These are phyloP conservation scores for Cucumis melo DNA, from an alignment of 306 rosid genomes.

Conservation along the genomic window DNA sequence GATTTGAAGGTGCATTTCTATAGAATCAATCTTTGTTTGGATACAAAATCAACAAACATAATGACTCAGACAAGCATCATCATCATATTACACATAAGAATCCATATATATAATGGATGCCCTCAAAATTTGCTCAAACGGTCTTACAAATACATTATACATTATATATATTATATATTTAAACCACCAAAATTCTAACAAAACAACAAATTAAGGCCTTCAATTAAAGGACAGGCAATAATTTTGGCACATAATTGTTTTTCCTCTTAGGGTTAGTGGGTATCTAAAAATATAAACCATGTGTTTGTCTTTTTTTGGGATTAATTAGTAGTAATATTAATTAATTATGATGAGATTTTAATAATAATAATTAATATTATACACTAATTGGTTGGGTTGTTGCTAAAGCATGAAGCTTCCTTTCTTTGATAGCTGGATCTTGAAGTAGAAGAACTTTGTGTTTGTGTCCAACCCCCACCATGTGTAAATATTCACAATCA, in stretches of 20 bases:
- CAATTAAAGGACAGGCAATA: not conserved
- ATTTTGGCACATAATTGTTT: not conserved
- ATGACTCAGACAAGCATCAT: not conserved
- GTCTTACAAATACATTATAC: not conserved
- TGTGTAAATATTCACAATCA: conserved; percentile 68
- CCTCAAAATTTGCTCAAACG: not conserved
- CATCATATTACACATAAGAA: not conserved
- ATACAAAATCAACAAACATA: not conserved
- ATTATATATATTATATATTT: too few species aligned
- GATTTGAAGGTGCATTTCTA: not conserved
- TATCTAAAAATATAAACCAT: not conserved
- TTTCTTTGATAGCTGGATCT: conserved; percentile 83
- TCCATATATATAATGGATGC: too few species aligned
- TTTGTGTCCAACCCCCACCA: conserved; percentile 87
- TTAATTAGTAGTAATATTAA: not conserved
- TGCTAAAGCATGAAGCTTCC: conserved; percentile 45
- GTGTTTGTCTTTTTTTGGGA: not conserved
- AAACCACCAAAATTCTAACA: not conserved
- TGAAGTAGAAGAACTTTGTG: conserved; percentile 75
- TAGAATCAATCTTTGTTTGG: conserved; percentile 1
- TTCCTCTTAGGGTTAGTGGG: not conserved
- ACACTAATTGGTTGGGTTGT: conserved; percentile 34
- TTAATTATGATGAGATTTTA: too few species aligned
- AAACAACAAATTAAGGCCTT: not conserved
- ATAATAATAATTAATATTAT: conserved; percentile 4